Evolutionary conservation across 805 yeast species (phyloP).

Genomic region (Yarrowia sp.): DNA sequence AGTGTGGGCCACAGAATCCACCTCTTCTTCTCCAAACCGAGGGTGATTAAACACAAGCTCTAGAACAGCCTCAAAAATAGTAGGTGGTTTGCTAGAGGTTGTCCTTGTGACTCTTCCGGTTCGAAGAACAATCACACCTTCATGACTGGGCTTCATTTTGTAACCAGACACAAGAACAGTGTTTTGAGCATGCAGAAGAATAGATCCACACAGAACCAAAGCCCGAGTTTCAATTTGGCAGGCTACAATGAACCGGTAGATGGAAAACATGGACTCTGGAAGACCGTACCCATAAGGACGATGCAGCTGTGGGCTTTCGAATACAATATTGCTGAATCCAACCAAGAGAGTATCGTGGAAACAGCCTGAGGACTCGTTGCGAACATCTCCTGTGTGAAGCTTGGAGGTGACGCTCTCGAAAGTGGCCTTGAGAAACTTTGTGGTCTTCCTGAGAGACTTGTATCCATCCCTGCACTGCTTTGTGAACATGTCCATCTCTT

Average conservation of each 20-base stretch:
- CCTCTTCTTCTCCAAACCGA: background rate
- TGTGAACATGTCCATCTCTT: background rate
- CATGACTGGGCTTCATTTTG: background rate
- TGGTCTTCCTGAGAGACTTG: background rate
- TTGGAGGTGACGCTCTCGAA: background rate
- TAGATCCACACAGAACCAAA: background rate
- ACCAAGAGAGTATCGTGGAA: constrained; percentile 5
- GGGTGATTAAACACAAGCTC: background rate
- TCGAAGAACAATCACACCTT: background rate
- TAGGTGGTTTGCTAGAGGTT: background rate
- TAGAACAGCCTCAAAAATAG: background rate
- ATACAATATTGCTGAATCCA: background rate
- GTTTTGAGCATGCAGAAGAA: background rate
- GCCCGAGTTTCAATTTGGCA: constrained; percentile 20
- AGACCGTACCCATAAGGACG: background rate
- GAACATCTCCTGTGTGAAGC: background rate
- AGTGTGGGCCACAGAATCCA: background rate
- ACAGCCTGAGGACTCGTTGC: background rate
- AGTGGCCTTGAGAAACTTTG: background rate
- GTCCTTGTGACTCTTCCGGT: background rate
- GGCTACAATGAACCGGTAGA: background rate
- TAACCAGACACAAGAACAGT: background rate
- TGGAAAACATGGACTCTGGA: constrained; percentile 11
- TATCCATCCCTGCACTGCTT: background rate
- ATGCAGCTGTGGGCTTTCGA: background rate